Base-by-base conservation (phyloP, 75 land plant species). In the Picea sitchensis region DNA sequence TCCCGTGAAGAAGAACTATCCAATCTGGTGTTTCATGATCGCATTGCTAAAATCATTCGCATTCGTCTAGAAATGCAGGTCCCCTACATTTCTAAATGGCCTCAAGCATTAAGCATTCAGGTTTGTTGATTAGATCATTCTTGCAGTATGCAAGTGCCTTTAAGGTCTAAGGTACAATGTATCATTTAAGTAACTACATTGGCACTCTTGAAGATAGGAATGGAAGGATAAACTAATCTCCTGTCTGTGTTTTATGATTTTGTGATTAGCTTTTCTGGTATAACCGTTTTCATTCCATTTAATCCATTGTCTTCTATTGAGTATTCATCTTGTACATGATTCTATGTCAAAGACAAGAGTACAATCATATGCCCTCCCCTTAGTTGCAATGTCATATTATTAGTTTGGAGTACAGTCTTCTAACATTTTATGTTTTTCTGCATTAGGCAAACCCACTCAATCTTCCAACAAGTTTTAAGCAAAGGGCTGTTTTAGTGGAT, bases 21-120 rank as follows among this genome's bases (percentile, higher is more conserved):
- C 59, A 65, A 82, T 57, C 76, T 92, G 80, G 84, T 92, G 21
- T 89, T 91, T n/a, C 88, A 91, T 83, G 91, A 91, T 31, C 87
- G 92, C 14, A 76, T 96, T 60, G 80, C 89, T 51, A 87, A 86
- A 44, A 86, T 96, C 74, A 84, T 96, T 23, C 85, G 87, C 14
- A 68, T 84, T 47, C 92, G 96, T 18, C 83, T 93, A 62, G 94
- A 96, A 77, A 96, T 96, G 98, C 92, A 96, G 76, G 83, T 79
- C 38, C 98, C 96, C 21, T 89, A 87, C 80, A 86, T 94, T 67
- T 92, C 98, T 63, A 92, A 89, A 82, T 96, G 98, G 98, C 86
- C 98, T 59, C 94, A 93, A 81, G 98, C 96, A 65, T 90, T 96
- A 21, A 93, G 94, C 81, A 92, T 96, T 41, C 94, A 96, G 91